Conservation (phyloP, 495 filamentous ascomycete genomes). For the Niebla homalea region DNA sequence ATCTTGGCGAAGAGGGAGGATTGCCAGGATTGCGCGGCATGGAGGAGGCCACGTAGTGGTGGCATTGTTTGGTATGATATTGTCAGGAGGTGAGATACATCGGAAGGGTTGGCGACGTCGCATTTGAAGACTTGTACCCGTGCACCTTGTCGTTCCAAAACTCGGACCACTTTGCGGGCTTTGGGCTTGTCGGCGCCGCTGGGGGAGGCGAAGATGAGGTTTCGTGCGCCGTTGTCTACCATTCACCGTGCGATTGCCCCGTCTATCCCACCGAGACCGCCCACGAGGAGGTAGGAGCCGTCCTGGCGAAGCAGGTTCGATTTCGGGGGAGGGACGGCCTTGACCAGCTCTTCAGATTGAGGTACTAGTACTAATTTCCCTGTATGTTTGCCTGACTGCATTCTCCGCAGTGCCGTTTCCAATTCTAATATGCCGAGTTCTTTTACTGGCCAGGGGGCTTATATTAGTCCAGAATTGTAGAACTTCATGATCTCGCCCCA, state of each 20-base stretch:
- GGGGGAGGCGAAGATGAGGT: slow-evolving; percentile 26
- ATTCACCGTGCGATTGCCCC: slow-evolving; percentile 27
- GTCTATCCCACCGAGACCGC: slow-evolving; percentile 34
- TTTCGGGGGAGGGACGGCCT: slow-evolving; percentile 13
- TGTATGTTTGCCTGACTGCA: slow-evolving; percentile 37
- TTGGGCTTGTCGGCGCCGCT: slow-evolving; percentile 12
- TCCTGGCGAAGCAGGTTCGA: slow-evolving; percentile 8
- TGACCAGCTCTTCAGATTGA: slow-evolving; percentile 4
- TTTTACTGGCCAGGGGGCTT: slow-evolving; percentile 30
- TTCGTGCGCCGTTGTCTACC: slow-evolving; percentile 24
- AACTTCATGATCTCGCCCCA: not conserved
- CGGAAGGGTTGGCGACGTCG: slow-evolving; percentile 19
- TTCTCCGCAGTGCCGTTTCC: slow-evolving; percentile 30
- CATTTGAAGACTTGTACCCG: slow-evolving; percentile 18
- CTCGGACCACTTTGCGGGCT: slow-evolving; percentile 10
- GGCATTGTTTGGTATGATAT: not conserved
- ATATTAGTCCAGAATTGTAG: not conserved
- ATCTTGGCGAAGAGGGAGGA: slow-evolving; percentile 9
- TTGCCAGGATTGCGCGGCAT: slow-evolving; percentile 23
- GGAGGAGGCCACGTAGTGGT: slow-evolving; percentile 28
- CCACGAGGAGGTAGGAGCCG: slow-evolving; percentile 30
- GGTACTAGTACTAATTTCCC: slow-evolving; percentile 36
- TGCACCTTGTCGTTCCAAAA: slow-evolving; percentile 12
- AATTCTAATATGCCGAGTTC: slow-evolving; percentile 28
- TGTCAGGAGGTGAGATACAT: slow-evolving; percentile 1